Evolutionary conservation across 305 asterid species (phyloP).

Genomic region (Fraxinus velutina): DNA sequence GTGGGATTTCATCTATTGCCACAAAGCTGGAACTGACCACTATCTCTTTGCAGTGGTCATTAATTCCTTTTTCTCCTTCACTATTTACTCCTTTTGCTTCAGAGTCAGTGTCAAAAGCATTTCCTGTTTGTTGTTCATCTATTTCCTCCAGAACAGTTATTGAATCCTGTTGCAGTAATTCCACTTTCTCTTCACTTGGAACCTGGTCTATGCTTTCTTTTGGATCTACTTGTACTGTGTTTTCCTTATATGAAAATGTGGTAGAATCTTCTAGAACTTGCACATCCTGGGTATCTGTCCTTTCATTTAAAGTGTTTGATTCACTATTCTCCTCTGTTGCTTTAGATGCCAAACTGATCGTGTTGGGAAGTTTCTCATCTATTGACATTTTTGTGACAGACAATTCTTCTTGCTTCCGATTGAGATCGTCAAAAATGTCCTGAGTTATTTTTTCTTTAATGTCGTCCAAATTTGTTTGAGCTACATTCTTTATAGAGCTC

Average conservation of each 20-base stretch:
- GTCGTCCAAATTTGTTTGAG: constrained; percentile 24
- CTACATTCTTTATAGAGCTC: neutral
- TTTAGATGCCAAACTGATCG: constrained; percentile 33
- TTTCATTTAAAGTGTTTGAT: constrained; percentile 17
- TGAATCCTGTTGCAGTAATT: constrained; percentile 15
- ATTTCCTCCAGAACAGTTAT: constrained; percentile 13
- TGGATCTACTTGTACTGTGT: constrained; percentile 22
- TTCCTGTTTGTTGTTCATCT: constrained; percentile 20
- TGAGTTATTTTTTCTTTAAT: constrained; percentile 33
- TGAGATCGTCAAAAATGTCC: constrained; percentile 15
- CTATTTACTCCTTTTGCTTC: constrained; percentile 22
- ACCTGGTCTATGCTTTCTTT: constrained; percentile 21
- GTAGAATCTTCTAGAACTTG: constrained; percentile 20
- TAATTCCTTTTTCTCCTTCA: constrained; percentile 13
- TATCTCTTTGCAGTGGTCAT: constrained; percentile 19
- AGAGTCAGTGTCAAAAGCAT: constrained; percentile 21
- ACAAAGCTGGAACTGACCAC: constrained; percentile 16
- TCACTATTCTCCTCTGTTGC: constrained; percentile 20
- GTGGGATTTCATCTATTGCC: constrained; percentile 22
- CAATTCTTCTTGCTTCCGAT: constrained; percentile 27
- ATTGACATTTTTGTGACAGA: constrained; percentile 26
- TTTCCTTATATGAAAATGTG: constrained; percentile 22
- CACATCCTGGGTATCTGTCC: constrained; percentile 22
- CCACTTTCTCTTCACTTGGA: constrained; percentile 23
- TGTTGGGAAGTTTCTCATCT: constrained; percentile 23